Evolutionary conservation across 495 filamentous ascomycete species (phyloP), one percentile per base, ranked within the genome.

Genomic region (Talaromyces adpressus): DNA sequence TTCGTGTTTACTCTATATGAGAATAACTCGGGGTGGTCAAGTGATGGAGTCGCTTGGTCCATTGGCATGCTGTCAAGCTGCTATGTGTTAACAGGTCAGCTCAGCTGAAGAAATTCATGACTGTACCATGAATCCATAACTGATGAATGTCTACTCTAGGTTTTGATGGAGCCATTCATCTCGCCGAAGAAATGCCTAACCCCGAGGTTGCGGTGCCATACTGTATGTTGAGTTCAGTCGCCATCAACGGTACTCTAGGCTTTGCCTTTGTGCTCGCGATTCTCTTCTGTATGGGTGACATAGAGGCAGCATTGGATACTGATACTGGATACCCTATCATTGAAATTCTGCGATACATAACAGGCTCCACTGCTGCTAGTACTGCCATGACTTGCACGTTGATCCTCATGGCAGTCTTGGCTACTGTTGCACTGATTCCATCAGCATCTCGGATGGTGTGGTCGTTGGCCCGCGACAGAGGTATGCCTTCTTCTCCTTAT

Each of bases 401-500:
- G 0, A 20, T 49, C 69, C 77, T 73, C 63, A 77, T 14, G 73
- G 74, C 12, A 82, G 72, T 1, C 77, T 79, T 3, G 79, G 76
- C 41, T 72, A 75, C 16, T 77, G 85, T 74, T 81, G 79, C 76
- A 85, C 27, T 67, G 85, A 23, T 70, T 82, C 7, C 65, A 85
- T 12, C 83, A 0, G 77, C 82, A 7, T 84, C 82, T 6, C 75
- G 84, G 0, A 84, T 85, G 70, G 72, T 85, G 0, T 85, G 78
- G 78, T 79, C 82, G 2, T 86, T 84, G 70, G 82, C 82, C 3
- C 72, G 84, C n/a, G 84, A 86, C 63, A 65, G 73, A 11, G 84
- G 84, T 4, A 69, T 41, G 36, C 9, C 36, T 41, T 41, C 36
- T 41, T 41, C 8, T 41, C 14, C 36, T 41, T 41, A 16, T 41